phyloP scores from a whole-genome alignment of 768 basidiomycete genomes.

The Podaxis sp. region DNA sequence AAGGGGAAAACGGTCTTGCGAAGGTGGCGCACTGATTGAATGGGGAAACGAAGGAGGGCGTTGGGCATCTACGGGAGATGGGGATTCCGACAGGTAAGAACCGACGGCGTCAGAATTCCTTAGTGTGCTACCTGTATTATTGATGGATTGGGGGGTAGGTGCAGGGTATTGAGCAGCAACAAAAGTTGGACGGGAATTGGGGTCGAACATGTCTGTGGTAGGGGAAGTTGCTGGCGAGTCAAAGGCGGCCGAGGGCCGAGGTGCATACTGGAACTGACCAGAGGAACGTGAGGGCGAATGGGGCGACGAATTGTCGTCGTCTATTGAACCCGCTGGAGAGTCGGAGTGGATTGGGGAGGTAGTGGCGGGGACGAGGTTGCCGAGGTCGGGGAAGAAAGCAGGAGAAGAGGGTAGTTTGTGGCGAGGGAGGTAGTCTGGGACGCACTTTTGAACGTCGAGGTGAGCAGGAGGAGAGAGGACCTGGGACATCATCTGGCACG shows the following conservation, averaged over 20 bases:
- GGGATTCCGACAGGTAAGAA: constrained; percentile 39
- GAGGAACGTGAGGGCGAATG: constrained; percentile 29
- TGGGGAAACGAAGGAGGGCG: constrained; percentile 38
- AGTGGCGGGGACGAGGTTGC: constrained; percentile 22
- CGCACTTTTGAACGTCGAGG: constrained; percentile 23
- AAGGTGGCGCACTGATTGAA: constrained; percentile 40
- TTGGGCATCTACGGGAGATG: constrained; percentile 44
- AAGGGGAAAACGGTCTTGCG: constrained; percentile 45
- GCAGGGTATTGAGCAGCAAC: constrained; percentile 15
- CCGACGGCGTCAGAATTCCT: constrained; percentile 25
- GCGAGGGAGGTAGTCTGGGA: constrained; percentile 16
- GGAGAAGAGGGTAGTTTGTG: constrained; percentile 17
- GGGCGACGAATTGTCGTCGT: constrained; percentile 33
- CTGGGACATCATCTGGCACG: constrained; percentile 27
- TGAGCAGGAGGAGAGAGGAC: constrained; percentile 21
- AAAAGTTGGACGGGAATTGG: constrained; percentile 22
- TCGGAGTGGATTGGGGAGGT: constrained; percentile 26
- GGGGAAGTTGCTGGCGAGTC: constrained; percentile 29
- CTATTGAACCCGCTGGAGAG: constrained; percentile 33
- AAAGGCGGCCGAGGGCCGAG: constrained; percentile 29
- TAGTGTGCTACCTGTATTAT: constrained; percentile 28
- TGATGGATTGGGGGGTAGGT: constrained; percentile 15
- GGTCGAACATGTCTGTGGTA: constrained; percentile 16
- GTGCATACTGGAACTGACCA: constrained; percentile 31
- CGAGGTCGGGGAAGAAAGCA: constrained; percentile 24